Evolutionary conservation across 1,284 basidiomycete genomes (phyloP).

Genomic region (Sphagnurus paluster): DNA sequence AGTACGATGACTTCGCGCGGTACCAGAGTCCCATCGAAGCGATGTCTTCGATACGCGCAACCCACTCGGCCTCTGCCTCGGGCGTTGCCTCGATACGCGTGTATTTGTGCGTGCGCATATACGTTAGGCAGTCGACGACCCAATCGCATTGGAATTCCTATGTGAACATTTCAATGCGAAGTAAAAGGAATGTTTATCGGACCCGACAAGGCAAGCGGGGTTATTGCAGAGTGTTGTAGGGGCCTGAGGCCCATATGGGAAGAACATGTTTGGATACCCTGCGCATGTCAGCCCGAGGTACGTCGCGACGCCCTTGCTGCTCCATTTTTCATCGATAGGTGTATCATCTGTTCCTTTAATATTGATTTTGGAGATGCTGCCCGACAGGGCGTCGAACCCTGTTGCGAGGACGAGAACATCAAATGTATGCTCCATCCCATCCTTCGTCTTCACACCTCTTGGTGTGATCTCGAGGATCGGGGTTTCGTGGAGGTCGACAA

Average conservation of each 20-base stretch:
- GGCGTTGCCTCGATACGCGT: constrained; percentile 18
- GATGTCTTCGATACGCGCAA: constrained; percentile 12
- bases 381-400: constrained; percentile 27
- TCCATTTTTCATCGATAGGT: constrained; percentile 24
- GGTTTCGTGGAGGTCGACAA: constrained; percentile 25
- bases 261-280: constrained; percentile 28
- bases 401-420: constrained; percentile 27
- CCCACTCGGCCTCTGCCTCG: constrained; percentile 22
- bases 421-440: constrained; percentile 24
- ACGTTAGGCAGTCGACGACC: constrained; percentile 21
- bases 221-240: constrained; percentile 27
- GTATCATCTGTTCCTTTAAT: constrained; percentile 22
- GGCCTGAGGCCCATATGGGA: constrained; percentile 26
- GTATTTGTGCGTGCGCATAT: constrained; percentile 18
- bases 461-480: constrained; percentile 23
- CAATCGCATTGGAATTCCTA: constrained; percentile 26
- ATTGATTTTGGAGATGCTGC: constrained; percentile 26
- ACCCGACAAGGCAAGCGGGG: constrained; percentile 23
- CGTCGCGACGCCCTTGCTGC: constrained; percentile 20
- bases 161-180: not conserved
- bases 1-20: constrained; percentile 26
- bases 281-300: constrained; percentile 23
- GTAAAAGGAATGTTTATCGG: not conserved
- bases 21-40: constrained; percentile 16
- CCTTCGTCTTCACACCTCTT: constrained; percentile 22